Base-by-base conservation (phyloP, 768 basidiomycete species). In the Agrocybe praecox region DNA sequence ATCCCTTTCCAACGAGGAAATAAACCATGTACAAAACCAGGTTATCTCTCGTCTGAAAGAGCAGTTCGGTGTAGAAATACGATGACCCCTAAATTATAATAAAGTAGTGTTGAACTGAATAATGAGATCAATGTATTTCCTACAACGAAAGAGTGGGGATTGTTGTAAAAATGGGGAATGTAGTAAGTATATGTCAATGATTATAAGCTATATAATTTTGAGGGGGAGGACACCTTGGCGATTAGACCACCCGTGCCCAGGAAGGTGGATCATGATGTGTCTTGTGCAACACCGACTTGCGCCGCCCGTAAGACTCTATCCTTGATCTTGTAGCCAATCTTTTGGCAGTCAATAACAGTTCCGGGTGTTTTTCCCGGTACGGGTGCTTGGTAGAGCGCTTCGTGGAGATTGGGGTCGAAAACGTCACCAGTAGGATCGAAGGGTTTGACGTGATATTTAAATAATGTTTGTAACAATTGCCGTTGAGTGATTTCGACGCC, bases 341-440 rank as follows among this genome's bases (percentile, higher is more conserved):
- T 95, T 71, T 91, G 90, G 69, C 90, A 92, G 69, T 96, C 92
- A 46, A 97, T 81, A 32, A 98, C 89, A 2, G 90, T 89, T 14
- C 96, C 96, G 1, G 94, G 86, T 69, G 89, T 87, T 75, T 92
- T 93, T 14, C 83, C 91, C n/a, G 93, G 89, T 61, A 95, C 80
- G 19, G 96, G 94, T 22, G 85, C 92, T 75, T 96, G 94, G 75
- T 93, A 98, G 23, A 97, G 80, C 11, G 97, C 97, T 74, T 99
- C 97, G 66, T 98, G 96, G 29, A 78, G 75, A 73, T 98, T 98
- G 15, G 97, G 96, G 73, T 99, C 95, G 66, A 99, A 99, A 62
- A 79, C 80, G 72, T 96, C 94, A 43, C 96, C 96, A 0, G 85
- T 88, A 14, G 96, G 93, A 69, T 97, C 94, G 66, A 94, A 97